Percentiles rank a stretch among this genome's conserved stretches.
phyloP scores from a whole-genome alignment of 768 basidiomycete genomes.

The Hirschioporus abietinus region DNA sequence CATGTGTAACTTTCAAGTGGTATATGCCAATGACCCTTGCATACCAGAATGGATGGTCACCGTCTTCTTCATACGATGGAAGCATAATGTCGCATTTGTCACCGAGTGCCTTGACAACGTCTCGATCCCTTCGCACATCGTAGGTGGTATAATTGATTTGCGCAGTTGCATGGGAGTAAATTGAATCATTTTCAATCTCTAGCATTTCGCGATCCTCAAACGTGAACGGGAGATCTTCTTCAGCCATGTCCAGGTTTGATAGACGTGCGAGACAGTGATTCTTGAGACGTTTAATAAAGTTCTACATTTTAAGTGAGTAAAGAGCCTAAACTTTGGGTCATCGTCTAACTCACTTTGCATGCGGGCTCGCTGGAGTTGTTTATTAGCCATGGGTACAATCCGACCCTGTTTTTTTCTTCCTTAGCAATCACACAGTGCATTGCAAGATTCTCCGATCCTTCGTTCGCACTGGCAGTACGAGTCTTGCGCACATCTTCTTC shows the following conservation, averaged over 20 bases:
- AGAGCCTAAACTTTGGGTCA: neutral
- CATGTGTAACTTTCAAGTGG: conserved; percentile 22
- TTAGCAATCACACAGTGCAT: too few species aligned
- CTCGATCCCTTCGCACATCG: conserved; percentile 34
- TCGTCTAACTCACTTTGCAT: neutral
- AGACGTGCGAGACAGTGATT: conserved; percentile 26
- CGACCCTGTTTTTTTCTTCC: neutral
- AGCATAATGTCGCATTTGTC: conserved; percentile 33
- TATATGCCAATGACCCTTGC: conserved; percentile 25
- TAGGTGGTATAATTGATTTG: conserved; percentile 39
- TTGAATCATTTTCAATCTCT: neutral
- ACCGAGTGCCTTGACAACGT: conserved; percentile 31
- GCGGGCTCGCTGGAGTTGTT: too few species aligned
- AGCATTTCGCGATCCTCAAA: neutral
- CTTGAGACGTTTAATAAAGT: conserved; percentile 16
- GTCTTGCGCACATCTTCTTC: too few species aligned
- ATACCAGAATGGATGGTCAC: conserved; percentile 31
- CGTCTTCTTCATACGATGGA: conserved; percentile 15
- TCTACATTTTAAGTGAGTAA: neutral
- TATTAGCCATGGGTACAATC: too few species aligned
- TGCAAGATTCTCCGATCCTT: too few species aligned
- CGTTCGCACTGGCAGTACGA: too few species aligned
- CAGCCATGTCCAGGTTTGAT: conserved; percentile 17
- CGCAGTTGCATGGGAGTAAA: conserved; percentile 13
- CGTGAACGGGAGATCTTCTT: conserved; percentile 19